A percentile compares a stretch with the other conserved stretches of the same genome.
Conservation (phyloP, 257 asterid species). For the Anisodus acutangulus region DNA sequence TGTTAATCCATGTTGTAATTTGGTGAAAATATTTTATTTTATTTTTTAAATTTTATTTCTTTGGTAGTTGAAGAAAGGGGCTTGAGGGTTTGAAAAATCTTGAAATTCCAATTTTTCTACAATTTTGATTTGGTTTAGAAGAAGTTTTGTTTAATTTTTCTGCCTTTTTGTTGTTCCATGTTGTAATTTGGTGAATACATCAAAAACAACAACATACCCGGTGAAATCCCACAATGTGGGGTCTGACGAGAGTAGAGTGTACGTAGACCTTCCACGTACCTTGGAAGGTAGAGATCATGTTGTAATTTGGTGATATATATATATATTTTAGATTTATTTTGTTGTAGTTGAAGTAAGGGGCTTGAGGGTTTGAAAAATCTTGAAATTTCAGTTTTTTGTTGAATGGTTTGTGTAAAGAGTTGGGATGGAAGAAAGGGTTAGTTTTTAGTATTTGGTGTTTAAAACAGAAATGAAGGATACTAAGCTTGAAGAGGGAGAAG, state of each 20-base stretch:
- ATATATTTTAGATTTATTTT: neutral
- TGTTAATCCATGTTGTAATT: neutral
- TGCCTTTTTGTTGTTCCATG: neutral
- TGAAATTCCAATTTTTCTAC: neutral
- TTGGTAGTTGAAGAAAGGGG: neutral
- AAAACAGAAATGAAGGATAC: neutral
- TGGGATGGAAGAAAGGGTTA: conserved; percentile 21
- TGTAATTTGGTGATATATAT: neutral
- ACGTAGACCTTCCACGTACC: no score
- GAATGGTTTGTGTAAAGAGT: conserved; percentile 6
- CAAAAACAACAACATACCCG: no score
- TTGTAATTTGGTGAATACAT: neutral
- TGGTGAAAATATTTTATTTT: no score
- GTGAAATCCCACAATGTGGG: neutral
- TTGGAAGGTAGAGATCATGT: no score
- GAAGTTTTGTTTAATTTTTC: neutral
- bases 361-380: neutral
- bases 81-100: neutral
- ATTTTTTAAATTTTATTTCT: neutral
- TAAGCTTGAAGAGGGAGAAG: conserved; percentile 30
- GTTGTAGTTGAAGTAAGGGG: neutral
- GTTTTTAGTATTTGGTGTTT: neutral
- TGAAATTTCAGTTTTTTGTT: neutral
- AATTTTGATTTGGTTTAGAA: conserved; percentile 9
- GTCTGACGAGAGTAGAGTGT: no score